Evolutionary conservation across 1,284 basidiomycete genomes (phyloP).

Genomic region (Pseudozyma sp.): DNA sequence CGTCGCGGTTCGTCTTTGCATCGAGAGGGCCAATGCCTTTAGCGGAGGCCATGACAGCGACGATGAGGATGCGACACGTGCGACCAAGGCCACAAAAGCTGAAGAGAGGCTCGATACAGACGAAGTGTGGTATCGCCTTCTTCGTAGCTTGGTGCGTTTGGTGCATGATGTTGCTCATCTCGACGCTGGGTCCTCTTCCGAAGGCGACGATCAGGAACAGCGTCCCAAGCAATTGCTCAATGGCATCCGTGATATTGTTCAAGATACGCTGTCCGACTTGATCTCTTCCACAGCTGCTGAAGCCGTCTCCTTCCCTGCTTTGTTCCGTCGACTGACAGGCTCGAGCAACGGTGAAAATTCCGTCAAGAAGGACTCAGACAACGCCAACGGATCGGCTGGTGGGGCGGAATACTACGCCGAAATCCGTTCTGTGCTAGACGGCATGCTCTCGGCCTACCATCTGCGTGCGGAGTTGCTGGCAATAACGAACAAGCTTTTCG

Average conservation of each 20-base stretch:
- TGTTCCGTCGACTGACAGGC: slow-evolving; percentile 83
- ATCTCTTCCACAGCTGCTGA: slow-evolving; percentile 84
- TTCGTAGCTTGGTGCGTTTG: slow-evolving; percentile 82
- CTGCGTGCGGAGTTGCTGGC: slow-evolving; percentile 89
- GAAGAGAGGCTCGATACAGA: slow-evolving; percentile 73
- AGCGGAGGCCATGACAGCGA: slow-evolving; percentile 38
- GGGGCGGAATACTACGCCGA: slow-evolving; percentile 78
- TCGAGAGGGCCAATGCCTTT: slow-evolving; percentile 41
- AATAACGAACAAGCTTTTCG: slow-evolving; percentile 85
- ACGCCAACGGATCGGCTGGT: slow-evolving; percentile 4
- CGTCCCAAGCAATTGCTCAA: slow-evolving; percentile 26
- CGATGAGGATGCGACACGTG: slow-evolving; percentile 20
- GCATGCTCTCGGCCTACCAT: slow-evolving; percentile 93
- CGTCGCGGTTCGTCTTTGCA: slow-evolving; percentile 52
- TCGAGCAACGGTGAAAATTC: slow-evolving; percentile 72
- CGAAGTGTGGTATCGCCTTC: slow-evolving; percentile 89
- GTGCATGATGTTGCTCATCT: slow-evolving; percentile 73
- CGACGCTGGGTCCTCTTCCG: neutral
- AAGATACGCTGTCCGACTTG: slow-evolving; percentile 84
- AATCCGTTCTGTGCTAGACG: slow-evolving; percentile 87
- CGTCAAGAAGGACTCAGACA: slow-evolving; percentile 32
- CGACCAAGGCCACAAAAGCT: neutral
- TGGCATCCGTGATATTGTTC: slow-evolving; percentile 75
- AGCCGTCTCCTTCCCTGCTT: slow-evolving; percentile 86
- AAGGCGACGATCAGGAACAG: neutral